Percentiles rank a stretch among this genome's conserved stretches.
phyloP scores from a whole-genome alignment of 164 flowering plant genomes.

The Buxus sempervirens region DNA sequence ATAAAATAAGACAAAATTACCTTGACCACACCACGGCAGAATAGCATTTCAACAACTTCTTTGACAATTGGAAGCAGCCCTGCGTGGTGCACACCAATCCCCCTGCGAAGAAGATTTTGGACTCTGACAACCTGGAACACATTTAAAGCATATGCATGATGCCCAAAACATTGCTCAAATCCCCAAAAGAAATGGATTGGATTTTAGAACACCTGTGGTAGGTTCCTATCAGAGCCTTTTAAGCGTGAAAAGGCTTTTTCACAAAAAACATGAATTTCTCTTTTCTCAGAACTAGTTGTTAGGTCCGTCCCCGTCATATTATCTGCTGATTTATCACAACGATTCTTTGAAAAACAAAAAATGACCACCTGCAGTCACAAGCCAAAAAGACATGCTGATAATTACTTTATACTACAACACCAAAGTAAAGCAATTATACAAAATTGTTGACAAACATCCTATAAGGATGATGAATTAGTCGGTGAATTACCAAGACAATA shows the following conservation, averaged over 20 bases:
- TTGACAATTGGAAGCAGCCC: conserved; percentile 98
- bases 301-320: conserved; percentile 64
- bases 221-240: conserved; percentile 93
- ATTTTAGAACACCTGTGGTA: conserved; percentile 74
- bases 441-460: no score
- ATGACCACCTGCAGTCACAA: conserved; percentile 69
- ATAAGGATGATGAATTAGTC: no score
- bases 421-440: no score
- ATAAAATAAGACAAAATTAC: conserved; percentile 27
- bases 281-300: conserved; percentile 90
- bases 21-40: conserved; percentile 95
- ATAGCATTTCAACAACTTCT: conserved; percentile 99
- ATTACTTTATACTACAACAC: not conserved
- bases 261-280: conserved; percentile 91
- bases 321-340: conserved; percentile 96
- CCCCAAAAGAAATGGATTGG: conserved; percentile 4
- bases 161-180: conserved; percentile 8
- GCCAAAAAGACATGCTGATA: conserved; percentile 2
- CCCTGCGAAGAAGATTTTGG: conserved; percentile 80
- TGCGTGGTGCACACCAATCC: conserved; percentile 98
- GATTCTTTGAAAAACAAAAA: conserved; percentile 96
- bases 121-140: conserved; percentile 72
- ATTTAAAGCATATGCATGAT: conserved; percentile 5
- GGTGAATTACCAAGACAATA: no score
- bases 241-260: conserved; percentile 98